Evolutionary conservation across 2,329 filamentous ascomycete species (phyloP), one percentile per base, ranked within the genome.

Genomic region (Calonectria pauciramosa): DNA sequence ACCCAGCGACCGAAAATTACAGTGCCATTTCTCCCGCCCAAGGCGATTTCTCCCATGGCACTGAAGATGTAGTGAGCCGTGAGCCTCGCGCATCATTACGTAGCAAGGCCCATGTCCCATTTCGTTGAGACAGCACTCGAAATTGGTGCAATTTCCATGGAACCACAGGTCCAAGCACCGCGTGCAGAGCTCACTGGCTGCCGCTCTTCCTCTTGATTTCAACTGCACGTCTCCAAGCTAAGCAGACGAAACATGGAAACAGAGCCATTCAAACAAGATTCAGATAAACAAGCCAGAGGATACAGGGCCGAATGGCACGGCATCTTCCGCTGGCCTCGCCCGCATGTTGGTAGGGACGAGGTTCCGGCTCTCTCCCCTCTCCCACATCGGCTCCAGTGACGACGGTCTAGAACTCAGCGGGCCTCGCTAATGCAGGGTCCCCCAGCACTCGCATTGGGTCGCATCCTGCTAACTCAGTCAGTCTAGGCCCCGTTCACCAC

Each of bases 351-450:
- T 52, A 47, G 8, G 41, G 41, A 47, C 9, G 41, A 23, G 2
- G 51, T 59, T 59, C 36, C 26, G 23, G 34, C 51, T 20, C 23
- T 59, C 23, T 54, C 41, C 9, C 68, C 34, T 38, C 54, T 18
- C 34, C 56, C 56, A 63, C 26, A 64, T 32, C 36, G 20, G 26
- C 28, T 30, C 26, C 30, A 49, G 30, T 23, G 49, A 65, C 34
- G 9, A 18, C 30, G 67, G 67, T 70, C 71, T 70, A 70, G 71
- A 73, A 52, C 71, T 18, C n/a, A 38, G 60, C 38, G 60, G 67
- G 38, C 67, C 52, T 70, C 59, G 47, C 71, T 73, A 73, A 73
- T 73, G 71, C 71, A 73, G 64, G 71, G 71, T 70, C 71, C 66
- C 70, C 41, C 66, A 69, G 68, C 71, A 73, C 67, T 51, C 51